Evolutionary conservation across 2,329 filamentous ascomycete species (phyloP).

Genomic region (Alternaria rosae): DNA sequence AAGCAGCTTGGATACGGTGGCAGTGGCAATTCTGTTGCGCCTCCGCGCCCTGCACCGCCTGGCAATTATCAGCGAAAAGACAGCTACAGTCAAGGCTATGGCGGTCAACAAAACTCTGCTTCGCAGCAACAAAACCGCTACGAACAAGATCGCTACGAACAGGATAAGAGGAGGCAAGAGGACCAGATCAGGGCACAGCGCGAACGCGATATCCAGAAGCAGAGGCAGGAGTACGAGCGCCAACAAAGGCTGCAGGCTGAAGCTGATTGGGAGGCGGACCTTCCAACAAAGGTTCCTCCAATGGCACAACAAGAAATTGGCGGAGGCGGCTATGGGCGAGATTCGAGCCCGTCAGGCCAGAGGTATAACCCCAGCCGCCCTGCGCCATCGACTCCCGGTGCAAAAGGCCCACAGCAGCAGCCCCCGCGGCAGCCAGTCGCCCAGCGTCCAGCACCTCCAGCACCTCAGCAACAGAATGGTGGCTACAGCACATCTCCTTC

Average conservation of each 20-base stretch:
- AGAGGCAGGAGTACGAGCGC: slow-evolving; percentile 54
- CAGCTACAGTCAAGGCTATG: slow-evolving; percentile 52
- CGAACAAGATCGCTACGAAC: slow-evolving; percentile 37
- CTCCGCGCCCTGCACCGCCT: slow-evolving; percentile 57
- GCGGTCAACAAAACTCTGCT: slow-evolving; percentile 42
- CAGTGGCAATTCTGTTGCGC: slow-evolving; percentile 56
- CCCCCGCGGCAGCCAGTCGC: slow-evolving; percentile 66
- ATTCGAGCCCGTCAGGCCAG: slow-evolving; percentile 56
- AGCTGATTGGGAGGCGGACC: no score
- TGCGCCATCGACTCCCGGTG: slow-evolving; percentile 78
- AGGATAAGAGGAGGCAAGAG: slow-evolving; percentile 47
- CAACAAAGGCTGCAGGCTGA: slow-evolving; percentile 68
- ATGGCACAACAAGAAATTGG: slow-evolving; percentile 91
- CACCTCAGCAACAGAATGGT: slow-evolving; percentile 59
- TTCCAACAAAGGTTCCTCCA: no score
- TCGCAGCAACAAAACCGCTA: slow-evolving; percentile 28
- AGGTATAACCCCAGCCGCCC: slow-evolving; percentile 87
- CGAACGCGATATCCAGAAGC: slow-evolving; percentile 52
- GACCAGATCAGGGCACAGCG: slow-evolving; percentile 47
- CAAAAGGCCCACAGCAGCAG: slow-evolving; percentile 56
- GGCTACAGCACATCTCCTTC: slow-evolving; percentile 39
- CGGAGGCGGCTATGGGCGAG: slow-evolving; percentile 61
- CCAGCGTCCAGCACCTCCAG: slow-evolving; percentile 82
- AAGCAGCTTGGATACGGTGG: slow-evolving; percentile 59
- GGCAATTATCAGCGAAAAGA: slow-evolving; percentile 54